These are phyloP conservation scores for Evernia prunastri DNA, from an alignment of 495 filamentous ascomycete species.

Conservation along the genomic window DNA sequence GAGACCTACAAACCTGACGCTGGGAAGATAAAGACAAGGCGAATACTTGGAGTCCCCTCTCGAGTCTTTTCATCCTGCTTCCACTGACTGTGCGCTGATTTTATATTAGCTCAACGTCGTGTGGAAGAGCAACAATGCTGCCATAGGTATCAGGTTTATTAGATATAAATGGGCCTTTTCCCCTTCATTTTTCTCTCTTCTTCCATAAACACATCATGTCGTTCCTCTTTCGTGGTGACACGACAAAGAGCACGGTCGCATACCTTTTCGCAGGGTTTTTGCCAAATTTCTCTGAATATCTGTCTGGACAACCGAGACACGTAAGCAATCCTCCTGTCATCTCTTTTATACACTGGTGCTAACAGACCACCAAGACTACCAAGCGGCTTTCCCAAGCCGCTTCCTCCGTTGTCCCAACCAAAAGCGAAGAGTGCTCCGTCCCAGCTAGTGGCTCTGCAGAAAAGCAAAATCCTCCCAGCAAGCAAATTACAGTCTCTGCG, in stretches of 20 bases:
- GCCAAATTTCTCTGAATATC: background rate
- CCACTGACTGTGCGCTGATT: background rate
- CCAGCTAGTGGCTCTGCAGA: background rate
- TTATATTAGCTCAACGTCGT: background rate
- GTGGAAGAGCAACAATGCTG: background rate
- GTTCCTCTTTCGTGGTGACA: background rate
- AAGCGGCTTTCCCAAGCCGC: background rate
- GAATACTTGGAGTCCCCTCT: background rate
- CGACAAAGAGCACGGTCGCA: background rate
- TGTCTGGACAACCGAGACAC: background rate
- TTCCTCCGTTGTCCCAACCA: background rate
- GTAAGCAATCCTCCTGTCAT: background rate
- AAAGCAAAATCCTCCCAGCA: background rate
- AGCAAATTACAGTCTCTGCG: background rate
- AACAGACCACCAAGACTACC: background rate
- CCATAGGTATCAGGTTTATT: background rate
- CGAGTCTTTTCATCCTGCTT: background rate
- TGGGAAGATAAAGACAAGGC: background rate
- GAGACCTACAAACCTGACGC: background rate
- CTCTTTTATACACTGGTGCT: background rate
- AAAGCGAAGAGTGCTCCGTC: background rate
- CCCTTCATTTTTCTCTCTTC: background rate
- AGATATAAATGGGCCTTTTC: background rate
- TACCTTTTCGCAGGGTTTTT: background rate
- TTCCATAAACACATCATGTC: background rate